Base-by-base conservation (phyloP, 371 early-diverging fungal genomes). In the Mucor saturninus region DNA sequence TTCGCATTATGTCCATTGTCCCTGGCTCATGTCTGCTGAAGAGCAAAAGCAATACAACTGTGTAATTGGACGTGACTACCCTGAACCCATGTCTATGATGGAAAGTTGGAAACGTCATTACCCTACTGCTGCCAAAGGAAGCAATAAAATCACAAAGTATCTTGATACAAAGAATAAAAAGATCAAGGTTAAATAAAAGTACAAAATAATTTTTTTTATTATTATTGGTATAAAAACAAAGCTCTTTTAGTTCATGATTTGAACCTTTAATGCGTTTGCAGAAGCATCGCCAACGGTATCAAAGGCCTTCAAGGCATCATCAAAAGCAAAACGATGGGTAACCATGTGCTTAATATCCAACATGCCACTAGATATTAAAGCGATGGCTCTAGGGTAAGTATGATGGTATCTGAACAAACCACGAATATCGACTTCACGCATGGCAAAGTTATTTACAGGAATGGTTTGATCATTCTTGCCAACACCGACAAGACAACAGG, bases 401-500 rank as follows among this genome's bases (percentile, higher is more conserved):
- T 79, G 79, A 61, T 79, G 79, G 43, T 75, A 75, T 65, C 66
- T 71, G 48, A 76, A 79, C 4, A 76, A 54, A 45, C 80, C 80
- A 37, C 72, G 61, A 37, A 79, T 76, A 21, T 79, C 77, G 3
- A 79, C 80, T 62, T 79, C 80, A 8, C 77, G 71, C 77, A 75
- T 79, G n/a, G 80, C 80, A 76, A 79, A 76, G 60, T 75, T 76
- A 55, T 79, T 76, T 49, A 79, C 80, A 13, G 80, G 80, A 28
- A 79, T 57, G 1, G 66, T 63, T 54, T 76, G 77, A 29, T 79
- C 77, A 26, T 76, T 79, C 68, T 79, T 76, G 46, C 80, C 80
- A 1, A 79, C 75, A 53, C 80, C 80, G 5, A 79, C 80, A 43
- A 79, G 68, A 57, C 75, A 74, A 45, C 75, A 76, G 8, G 71